Evolutionary conservation across 2,329 filamentous ascomycete genomes (phyloP).

Genomic region (Fusarium brevicatenulatum): DNA sequence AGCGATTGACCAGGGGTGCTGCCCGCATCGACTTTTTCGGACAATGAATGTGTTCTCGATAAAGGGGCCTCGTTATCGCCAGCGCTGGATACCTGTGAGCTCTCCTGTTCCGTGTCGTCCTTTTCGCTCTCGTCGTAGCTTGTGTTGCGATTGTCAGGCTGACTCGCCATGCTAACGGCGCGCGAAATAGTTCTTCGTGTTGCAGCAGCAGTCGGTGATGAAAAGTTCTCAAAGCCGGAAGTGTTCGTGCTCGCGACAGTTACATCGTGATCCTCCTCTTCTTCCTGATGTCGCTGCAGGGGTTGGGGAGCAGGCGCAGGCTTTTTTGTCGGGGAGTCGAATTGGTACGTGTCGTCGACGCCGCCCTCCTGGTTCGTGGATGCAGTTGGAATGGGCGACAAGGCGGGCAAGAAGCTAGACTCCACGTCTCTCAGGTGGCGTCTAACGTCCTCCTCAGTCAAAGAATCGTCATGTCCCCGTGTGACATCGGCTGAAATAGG

Average conservation of each 20-base stretch:
- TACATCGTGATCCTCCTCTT: conserved; percentile 38
- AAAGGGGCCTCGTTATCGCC: conserved; percentile 46
- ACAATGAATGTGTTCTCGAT: conserved; percentile 47
- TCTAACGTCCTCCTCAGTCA: conserved; percentile 63
- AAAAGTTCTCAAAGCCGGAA: conserved; percentile 62
- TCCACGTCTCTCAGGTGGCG: conserved; percentile 71
- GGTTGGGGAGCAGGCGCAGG: conserved; percentile 42
- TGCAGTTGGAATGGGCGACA: conserved; percentile 65
- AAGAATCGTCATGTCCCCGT: conserved; percentile 54
- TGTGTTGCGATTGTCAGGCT: conserved; percentile 36
- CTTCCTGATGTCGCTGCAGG: not conserved
- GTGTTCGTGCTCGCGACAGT: conserved; percentile 56
- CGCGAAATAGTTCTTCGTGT: conserved; percentile 64
- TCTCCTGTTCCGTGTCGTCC: conserved; percentile 44
- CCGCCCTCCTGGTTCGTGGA: conserved; percentile 49
- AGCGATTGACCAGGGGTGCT: conserved; percentile 60
- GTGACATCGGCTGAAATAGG: conserved; percentile 51
- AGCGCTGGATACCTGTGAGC: conserved; percentile 45
- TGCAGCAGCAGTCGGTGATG: conserved; percentile 66
- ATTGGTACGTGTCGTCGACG: conserved; percentile 69
- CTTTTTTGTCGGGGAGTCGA: conserved; percentile 57
- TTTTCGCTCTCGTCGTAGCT: conserved; percentile 43
- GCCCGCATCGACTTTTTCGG: conserved; percentile 55
- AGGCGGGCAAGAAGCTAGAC: conserved; percentile 70
- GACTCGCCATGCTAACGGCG: conserved; percentile 59